Conservation (phyloP, 2,329 filamentous ascomycete species). For the Fusarium sublunatum region DNA sequence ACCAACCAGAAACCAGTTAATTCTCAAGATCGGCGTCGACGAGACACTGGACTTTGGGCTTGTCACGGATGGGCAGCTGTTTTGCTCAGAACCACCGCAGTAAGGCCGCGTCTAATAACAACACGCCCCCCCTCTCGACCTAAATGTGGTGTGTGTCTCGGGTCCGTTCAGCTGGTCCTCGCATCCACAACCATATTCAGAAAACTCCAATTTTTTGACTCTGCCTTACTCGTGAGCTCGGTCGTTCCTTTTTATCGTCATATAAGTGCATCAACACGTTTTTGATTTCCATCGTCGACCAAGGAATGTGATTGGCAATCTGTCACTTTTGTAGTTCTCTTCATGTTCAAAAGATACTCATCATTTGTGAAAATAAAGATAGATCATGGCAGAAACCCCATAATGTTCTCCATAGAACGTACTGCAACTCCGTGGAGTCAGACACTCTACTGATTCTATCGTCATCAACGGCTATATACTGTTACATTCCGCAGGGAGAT, state of each 20-base stretch:
- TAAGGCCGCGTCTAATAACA: conserved; percentile 44
- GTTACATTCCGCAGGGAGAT: conserved; percentile 9
- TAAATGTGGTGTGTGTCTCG: conserved; percentile 10
- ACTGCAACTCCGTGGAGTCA: conserved; percentile 8
- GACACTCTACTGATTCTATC: conserved; percentile 3
- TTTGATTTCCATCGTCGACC: background rate
- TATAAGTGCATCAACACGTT: background rate
- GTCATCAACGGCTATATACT: conserved; percentile 9
- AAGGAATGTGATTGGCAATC: background rate
- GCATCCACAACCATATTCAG: conserved; percentile 31
- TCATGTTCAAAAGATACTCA: background rate
- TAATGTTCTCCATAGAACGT: conserved; percentile 8
- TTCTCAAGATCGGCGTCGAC: conserved; percentile 46
- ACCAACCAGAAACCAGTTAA: conserved; percentile 35
- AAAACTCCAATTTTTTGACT: conserved; percentile 29
- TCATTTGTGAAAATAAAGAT: background rate
- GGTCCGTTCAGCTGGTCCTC: conserved; percentile 31
- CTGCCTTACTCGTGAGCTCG: conserved; percentile 29
- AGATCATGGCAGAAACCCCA: background rate
- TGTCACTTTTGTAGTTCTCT: background rate
- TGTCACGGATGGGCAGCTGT: conserved; percentile 38
- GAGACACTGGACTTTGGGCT: conserved; percentile 45
- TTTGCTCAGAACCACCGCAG: conserved; percentile 44
- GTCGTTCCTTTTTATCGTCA: conserved; percentile 4
- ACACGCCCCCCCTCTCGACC: conserved; percentile 28